Conservation (phyloP, 2,329 filamentous ascomycete species). For the Aspergillus novoparasiticus region DNA sequence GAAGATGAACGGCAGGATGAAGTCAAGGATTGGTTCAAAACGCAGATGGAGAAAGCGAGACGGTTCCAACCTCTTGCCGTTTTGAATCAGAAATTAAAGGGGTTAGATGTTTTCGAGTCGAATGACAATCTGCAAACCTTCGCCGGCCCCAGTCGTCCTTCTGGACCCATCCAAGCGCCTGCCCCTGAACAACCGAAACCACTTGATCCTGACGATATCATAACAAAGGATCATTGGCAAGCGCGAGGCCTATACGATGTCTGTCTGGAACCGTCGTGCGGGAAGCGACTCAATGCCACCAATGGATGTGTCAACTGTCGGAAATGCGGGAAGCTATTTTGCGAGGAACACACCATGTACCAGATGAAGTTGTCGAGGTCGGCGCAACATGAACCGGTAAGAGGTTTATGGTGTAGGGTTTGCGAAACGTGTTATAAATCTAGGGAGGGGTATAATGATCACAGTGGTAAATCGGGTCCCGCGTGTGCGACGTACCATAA, state of each 20-base stretch:
- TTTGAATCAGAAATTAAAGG: slow-evolving; percentile 90
- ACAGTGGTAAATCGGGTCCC: slow-evolving; percentile 55
- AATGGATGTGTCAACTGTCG: slow-evolving; percentile 90
- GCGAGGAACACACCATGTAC: slow-evolving; percentile 98
- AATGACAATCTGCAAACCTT: slow-evolving; percentile 66
- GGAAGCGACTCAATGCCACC: slow-evolving; percentile 73
- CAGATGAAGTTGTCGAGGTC: slow-evolving; percentile 96
- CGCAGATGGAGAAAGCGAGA: slow-evolving; percentile 90
- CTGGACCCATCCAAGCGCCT: slow-evolving; percentile 25
- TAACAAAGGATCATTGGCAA: slow-evolving; percentile 90
- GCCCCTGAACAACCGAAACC: slow-evolving; percentile 41
- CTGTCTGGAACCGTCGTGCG: slow-evolving; percentile 87
- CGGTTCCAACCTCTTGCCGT: slow-evolving; percentile 88
- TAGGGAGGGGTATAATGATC: slow-evolving; percentile 91
- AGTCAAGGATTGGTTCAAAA: slow-evolving; percentile 96
- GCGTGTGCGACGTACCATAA: neutral
- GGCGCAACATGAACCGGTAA: slow-evolving; percentile 83
- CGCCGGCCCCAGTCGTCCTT: slow-evolving; percentile 38
- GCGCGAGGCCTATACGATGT: slow-evolving; percentile 69
- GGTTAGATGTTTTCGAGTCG: slow-evolving; percentile 89
- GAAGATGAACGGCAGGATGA: slow-evolving; percentile 88
- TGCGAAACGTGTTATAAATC: slow-evolving; percentile 99
- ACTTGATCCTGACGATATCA: slow-evolving; percentile 83
- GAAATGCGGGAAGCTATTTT: slow-evolving; percentile 90
- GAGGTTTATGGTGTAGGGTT: slow-evolving; percentile 90